A percentile compares a stretch with the other conserved stretches of the same genome.
Conservation (phyloP, 1,284 basidiomycete species). For the Heimioporus punctisporus region DNA sequence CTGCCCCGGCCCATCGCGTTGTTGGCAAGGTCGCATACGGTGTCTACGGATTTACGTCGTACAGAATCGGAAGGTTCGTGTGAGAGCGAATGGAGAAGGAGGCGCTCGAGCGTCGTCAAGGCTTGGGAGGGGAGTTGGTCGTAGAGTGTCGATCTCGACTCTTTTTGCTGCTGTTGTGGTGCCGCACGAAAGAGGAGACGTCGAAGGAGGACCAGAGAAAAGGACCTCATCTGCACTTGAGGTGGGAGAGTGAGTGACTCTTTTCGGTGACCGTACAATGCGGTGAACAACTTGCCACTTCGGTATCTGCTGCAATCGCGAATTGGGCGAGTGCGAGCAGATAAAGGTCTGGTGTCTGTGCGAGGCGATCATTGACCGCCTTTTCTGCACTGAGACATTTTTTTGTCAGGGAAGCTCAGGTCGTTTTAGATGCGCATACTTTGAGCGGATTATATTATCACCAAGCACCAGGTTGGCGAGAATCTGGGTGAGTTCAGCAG, state of each 20-base stretch:
- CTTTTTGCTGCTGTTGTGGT: slow-evolving; percentile 35
- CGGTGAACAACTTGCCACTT: slow-evolving; percentile 55
- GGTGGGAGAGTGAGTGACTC: slow-evolving; percentile 14
- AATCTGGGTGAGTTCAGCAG: slow-evolving; percentile 75
- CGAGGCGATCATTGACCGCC: slow-evolving; percentile 75
- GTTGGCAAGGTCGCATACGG: slow-evolving; percentile 72
- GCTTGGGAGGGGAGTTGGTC: slow-evolving; percentile 71
- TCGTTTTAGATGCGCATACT: slow-evolving; percentile 23
- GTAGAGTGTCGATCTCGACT: slow-evolving; percentile 56
- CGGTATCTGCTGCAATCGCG: slow-evolving; percentile 69
- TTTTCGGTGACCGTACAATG: background rate
- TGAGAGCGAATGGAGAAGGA: slow-evolving; percentile 66
- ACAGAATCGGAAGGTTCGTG: slow-evolving; percentile 60
- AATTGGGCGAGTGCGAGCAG: slow-evolving; percentile 76
- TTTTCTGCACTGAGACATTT: slow-evolving; percentile 62
- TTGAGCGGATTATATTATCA: slow-evolving; percentile 77
- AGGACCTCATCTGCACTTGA: slow-evolving; percentile 70
- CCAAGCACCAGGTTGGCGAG: slow-evolving; percentile 80
- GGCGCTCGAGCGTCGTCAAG: slow-evolving; percentile 65
- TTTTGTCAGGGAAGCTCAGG: slow-evolving; percentile 1
- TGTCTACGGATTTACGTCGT: slow-evolving; percentile 72
- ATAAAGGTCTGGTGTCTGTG: slow-evolving; percentile 76
- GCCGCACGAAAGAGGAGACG: slow-evolving; percentile 68
- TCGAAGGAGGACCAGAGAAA: slow-evolving; percentile 76
- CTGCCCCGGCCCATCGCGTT: slow-evolving; percentile 71